Percentiles rank a stretch among this genome's conserved stretches.
These are phyloP conservation scores for Orbilia brochopaga DNA, from an alignment of 2,329 filamentous ascomycete species.

Conservation along the genomic window DNA sequence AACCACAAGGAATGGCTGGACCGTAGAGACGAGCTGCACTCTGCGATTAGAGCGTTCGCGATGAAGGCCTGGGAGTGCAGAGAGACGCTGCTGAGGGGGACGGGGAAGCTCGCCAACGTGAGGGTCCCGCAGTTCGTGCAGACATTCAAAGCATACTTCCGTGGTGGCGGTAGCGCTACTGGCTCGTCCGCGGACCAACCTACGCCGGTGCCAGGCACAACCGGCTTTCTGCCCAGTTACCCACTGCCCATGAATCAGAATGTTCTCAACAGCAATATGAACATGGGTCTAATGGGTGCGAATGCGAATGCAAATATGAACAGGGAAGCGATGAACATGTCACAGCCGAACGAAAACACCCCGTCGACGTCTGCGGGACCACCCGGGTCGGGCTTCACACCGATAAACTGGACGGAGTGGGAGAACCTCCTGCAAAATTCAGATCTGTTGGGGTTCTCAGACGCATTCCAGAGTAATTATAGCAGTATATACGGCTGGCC, in stretches of 20 bases:
- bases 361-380: constrained; percentile 9
- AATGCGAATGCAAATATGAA: neutral
- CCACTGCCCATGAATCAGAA: neutral
- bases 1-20: constrained; percentile 56
- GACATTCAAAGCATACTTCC: constrained; percentile 17
- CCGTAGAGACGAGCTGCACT: constrained; percentile 55
- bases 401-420: constrained; percentile 50
- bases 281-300: neutral
- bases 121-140: constrained; percentile 25
- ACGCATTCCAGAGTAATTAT: constrained; percentile 24
- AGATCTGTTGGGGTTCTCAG: constrained; percentile 37
- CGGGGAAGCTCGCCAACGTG: constrained; percentile 11
- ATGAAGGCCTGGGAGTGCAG: constrained; percentile 57
- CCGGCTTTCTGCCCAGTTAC: neutral
- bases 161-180: constrained; percentile 1
- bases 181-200: neutral
- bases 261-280: neutral
- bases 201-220: neutral
- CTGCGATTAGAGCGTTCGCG: constrained; percentile 56
- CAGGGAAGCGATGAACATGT: constrained; percentile 16
- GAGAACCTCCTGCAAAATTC: constrained; percentile 44
- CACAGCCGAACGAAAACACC: constrained; percentile 11
- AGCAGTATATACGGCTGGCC: constrained; percentile 14
- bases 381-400: constrained; percentile 24
- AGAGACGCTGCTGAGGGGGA: constrained; percentile 18